A percentile compares a stretch with the other conserved stretches of the same genome.
Evolutionary conservation across 1,139 yeast genomes (phyloP).

Genomic region (Zygosaccharomyces pseudobailii): DNA sequence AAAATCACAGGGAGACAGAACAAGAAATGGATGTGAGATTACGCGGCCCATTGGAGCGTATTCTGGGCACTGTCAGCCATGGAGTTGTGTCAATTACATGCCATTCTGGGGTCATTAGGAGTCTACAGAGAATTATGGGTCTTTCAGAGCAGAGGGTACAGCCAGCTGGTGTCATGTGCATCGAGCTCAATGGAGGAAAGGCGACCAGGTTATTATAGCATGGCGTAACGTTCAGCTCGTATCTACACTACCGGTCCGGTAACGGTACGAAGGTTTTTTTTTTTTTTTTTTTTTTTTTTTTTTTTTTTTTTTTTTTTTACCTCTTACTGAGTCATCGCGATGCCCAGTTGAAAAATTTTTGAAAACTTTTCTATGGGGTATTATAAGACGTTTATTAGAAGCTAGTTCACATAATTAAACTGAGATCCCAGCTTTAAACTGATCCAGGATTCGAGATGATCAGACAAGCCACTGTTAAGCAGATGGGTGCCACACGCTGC

Average conservation of each 20-base stretch:
- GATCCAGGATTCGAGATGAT: constrained; percentile 10
- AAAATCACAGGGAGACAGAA: constrained; percentile 43
- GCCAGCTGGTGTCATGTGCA: neutral
- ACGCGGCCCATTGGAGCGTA: neutral
- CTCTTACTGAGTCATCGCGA: constrained; percentile 3
- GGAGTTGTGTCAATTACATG: constrained; percentile 48
- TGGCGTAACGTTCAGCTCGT: neutral
- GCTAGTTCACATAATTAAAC: neutral
- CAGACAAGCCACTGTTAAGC: constrained; percentile 17
- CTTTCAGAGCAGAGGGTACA: neutral
- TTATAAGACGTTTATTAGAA: neutral
- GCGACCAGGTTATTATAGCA: neutral
- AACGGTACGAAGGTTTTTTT: constrained; percentile 1
- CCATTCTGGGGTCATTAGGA: constrained; percentile 58
- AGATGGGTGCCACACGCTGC: constrained; percentile 14
- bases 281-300: neutral
- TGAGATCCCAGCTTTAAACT: neutral
- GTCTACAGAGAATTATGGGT: constrained; percentile 20
- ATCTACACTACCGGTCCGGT: neutral
- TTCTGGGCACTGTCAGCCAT: constrained; percentile 15
- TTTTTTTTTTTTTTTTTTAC: constrained; percentile 1
- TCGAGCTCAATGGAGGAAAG: neutral
- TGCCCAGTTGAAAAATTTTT: constrained; percentile 1
- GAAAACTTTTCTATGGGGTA: constrained; percentile 3
- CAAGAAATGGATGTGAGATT: constrained; percentile 48